Evolutionary conservation across 2,329 filamentous ascomycete species (phyloP).

Genomic region (Aspergillus pseudoterreus): DNA sequence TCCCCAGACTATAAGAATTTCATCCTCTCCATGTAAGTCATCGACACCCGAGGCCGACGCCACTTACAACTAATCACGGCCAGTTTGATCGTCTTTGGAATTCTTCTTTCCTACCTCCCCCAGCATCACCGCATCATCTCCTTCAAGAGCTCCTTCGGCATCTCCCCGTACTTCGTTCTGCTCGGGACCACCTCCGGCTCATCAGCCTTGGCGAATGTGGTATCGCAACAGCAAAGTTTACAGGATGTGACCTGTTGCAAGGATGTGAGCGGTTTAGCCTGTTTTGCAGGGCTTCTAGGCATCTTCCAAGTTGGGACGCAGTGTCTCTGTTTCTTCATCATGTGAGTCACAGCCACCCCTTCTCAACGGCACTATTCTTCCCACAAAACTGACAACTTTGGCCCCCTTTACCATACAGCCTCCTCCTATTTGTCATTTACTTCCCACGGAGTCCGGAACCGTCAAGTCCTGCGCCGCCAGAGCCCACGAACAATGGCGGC

Average conservation of each 20-base stretch:
- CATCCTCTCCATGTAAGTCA: slow-evolving; percentile 49
- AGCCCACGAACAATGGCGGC: slow-evolving; percentile 39
- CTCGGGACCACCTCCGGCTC: slow-evolving; percentile 90
- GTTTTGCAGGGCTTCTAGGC: slow-evolving; percentile 78
- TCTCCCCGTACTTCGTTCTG: slow-evolving; percentile 91
- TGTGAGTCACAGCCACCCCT: slow-evolving; percentile 56
- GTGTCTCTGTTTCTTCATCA: slow-evolving; percentile 86
- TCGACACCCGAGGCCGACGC: slow-evolving; percentile 2
- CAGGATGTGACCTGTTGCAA: slow-evolving; percentile 82
- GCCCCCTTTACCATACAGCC: slow-evolving; percentile 49
- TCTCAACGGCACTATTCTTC: background rate
- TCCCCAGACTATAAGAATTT: slow-evolving; percentile 52
- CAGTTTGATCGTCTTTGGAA: slow-evolving; percentile 76
- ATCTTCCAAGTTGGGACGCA: slow-evolving; percentile 89
- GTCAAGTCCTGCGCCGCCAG: slow-evolving; percentile 39
- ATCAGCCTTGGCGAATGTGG: slow-evolving; percentile 85
- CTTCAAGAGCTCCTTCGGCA: slow-evolving; percentile 82
- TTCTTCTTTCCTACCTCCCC: slow-evolving; percentile 88
- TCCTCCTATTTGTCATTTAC: slow-evolving; percentile 91
- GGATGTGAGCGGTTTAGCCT: slow-evolving; percentile 75
- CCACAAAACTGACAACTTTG: background rate
- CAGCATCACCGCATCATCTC: slow-evolving; percentile 90
- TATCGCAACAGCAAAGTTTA: slow-evolving; percentile 78
- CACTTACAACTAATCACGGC: slow-evolving; percentile 13
- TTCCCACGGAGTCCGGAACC: slow-evolving; percentile 64